A percentile compares a stretch with the other conserved stretches of the same genome.
These are phyloP conservation scores for Pestalotiopsis sp. DNA, from an alignment of 2,329 filamentous ascomycete genomes.

Conservation along the genomic window DNA sequence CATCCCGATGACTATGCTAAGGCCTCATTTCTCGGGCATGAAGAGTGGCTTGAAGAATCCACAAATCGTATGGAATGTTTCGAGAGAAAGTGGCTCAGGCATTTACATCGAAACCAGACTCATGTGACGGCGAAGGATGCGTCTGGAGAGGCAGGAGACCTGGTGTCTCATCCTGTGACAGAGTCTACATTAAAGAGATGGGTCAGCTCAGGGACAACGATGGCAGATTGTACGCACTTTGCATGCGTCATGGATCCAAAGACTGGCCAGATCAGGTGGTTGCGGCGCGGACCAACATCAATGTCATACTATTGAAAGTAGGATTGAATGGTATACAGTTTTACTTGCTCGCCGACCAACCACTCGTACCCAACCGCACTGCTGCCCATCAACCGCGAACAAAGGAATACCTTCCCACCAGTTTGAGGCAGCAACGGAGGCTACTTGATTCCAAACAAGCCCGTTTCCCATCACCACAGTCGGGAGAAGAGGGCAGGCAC, in stretches of 20 bases:
- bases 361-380: too few species aligned
- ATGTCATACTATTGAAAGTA: too few species aligned
- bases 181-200: constrained; percentile 40
- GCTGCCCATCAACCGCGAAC: too few species aligned
- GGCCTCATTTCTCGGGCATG: constrained; percentile 17
- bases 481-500: too few species aligned
- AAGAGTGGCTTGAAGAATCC: constrained; percentile 31
- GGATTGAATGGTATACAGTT: too few species aligned
- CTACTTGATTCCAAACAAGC: too few species aligned
- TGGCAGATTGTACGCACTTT: constrained; percentile 60
- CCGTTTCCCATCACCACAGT: too few species aligned
- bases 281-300: constrained; percentile 19
- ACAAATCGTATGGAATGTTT: constrained; percentile 33
- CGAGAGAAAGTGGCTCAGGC: constrained; percentile 36
- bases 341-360: too few species aligned
- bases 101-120: constrained; percentile 21
- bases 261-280: constrained; percentile 46
- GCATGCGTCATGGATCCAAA: constrained; percentile 56
- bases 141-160: constrained; percentile 7
- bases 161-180: constrained; percentile 26
- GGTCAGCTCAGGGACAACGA: constrained; percentile 51
- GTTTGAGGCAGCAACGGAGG: too few species aligned
- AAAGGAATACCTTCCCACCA: too few species aligned
- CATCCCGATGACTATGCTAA: not conserved
- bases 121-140: not conserved